A percentile compares a stretch with the other conserved stretches of the same genome.
These are phyloP conservation scores for Candida pseudoglaebosa DNA, from an alignment of 805 yeast genomes.

Conservation along the genomic window DNA sequence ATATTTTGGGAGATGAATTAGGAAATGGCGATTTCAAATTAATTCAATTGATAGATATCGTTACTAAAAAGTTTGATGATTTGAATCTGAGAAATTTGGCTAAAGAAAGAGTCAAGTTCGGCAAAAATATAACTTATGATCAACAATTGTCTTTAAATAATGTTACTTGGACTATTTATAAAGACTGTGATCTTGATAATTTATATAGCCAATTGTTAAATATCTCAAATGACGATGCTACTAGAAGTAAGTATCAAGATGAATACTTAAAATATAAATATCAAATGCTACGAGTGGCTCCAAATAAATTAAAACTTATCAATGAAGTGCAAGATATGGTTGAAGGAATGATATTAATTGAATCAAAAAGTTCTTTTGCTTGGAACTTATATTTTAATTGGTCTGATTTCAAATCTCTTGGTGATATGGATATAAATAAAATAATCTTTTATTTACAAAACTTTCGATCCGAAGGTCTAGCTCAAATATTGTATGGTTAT, in stretches of 20 bases:
- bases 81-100: conserved; percentile 39
- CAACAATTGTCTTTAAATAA: conserved; percentile 35
- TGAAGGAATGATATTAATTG: conserved; percentile 69
- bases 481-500: conserved; percentile 59
- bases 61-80: conserved; percentile 36
- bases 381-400: conserved; percentile 78
- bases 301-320: conserved; percentile 40
- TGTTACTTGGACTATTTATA: conserved; percentile 45
- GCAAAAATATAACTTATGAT: conserved; percentile 39
- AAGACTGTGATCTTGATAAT: conserved; percentile 47
- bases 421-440: conserved; percentile 41
- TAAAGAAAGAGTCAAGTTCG: conserved; percentile 47
- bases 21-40: conserved; percentile 46
- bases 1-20: conserved; percentile 40
- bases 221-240: conserved; percentile 53
- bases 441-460: conserved; percentile 49
- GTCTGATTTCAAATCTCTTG: conserved; percentile 52
- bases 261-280: conserved; percentile 55
- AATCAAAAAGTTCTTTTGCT: conserved; percentile 55
- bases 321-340: conserved; percentile 51
- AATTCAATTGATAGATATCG: conserved; percentile 38
- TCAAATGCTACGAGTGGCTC: conserved; percentile 50
- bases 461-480: conserved; percentile 61
- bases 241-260: conserved; percentile 58
- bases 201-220: conserved; percentile 58